A percentile compares a stretch with the other conserved stretches of the same genome.
Evolutionary conservation across 257 asterid species (phyloP).

Genomic region (Forsythia viridissima): DNA sequence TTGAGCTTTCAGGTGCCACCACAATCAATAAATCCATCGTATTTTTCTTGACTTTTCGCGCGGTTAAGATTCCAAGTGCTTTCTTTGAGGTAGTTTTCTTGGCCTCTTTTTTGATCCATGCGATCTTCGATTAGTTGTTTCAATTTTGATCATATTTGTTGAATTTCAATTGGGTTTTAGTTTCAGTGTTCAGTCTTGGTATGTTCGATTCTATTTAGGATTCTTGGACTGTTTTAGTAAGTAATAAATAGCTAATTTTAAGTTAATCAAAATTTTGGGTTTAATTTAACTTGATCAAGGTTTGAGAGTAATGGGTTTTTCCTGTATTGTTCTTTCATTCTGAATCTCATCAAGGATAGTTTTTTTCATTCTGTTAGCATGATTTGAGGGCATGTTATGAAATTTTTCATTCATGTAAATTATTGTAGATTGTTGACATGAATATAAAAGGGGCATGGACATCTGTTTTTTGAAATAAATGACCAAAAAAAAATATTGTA

Average conservation of each 20-base stretch:
- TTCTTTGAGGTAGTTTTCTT: slow-evolving; percentile 14
- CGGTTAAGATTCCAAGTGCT: background rate
- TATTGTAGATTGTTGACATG: background rate
- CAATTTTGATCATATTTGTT: slow-evolving; percentile 23
- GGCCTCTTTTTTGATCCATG: slow-evolving; percentile 22
- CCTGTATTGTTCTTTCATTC: slow-evolving; percentile 5
- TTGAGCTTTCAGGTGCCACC: slow-evolving; percentile 27
- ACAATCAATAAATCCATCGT: slow-evolving; percentile 16
- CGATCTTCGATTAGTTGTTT: slow-evolving; percentile 25
- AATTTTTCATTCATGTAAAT: background rate
- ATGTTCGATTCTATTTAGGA: slow-evolving; percentile 35
- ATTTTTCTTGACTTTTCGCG: slow-evolving; percentile 13
- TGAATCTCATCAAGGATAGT: background rate
- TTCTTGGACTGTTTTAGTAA: slow-evolving; percentile 17
- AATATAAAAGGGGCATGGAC: background rate
- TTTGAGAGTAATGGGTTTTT: background rate
- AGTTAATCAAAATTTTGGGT: slow-evolving; percentile 22
- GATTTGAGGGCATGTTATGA: background rate
- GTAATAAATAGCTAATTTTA: slow-evolving; percentile 20
- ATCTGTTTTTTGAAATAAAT: background rate
- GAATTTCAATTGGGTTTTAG: slow-evolving; percentile 38
- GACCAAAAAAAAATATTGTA: background rate
- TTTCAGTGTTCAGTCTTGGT: slow-evolving; percentile 18
- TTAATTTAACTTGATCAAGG: slow-evolving; percentile 34
- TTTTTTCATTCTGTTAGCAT: background rate